Conservation (phyloP, 2,329 filamentous ascomycete genomes). For the Cryphonectria radicalis region DNA sequence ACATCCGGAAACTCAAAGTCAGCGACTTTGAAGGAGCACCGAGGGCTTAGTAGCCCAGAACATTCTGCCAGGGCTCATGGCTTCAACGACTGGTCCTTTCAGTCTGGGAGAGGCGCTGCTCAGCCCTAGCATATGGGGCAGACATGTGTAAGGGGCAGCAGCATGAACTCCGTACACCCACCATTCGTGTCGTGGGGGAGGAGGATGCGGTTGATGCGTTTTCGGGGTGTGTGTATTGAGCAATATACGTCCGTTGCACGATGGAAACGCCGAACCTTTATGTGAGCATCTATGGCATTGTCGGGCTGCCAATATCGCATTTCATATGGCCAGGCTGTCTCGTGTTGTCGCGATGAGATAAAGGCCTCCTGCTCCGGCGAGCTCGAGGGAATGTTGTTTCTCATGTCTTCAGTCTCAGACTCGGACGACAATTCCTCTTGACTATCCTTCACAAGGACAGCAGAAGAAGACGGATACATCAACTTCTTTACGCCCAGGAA, state of each 20-base stretch:
- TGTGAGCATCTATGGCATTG: background rate
- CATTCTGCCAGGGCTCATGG: background rate
- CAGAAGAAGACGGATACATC: background rate
- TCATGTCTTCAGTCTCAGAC: background rate
- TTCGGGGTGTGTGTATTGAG: background rate
- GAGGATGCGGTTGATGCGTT: background rate
- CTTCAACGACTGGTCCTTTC: background rate
- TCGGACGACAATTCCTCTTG: background rate
- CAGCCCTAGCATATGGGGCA: constrained; percentile 4
- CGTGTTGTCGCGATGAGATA: background rate
- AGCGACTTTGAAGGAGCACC: constrained; percentile 3
- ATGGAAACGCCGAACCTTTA: background rate
- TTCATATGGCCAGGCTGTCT: background rate
- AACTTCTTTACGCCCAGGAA: background rate
- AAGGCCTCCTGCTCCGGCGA: background rate
- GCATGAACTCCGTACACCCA: background rate
- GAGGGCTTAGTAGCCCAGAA: background rate
- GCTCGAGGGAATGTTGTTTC: background rate
- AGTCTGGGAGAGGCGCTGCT: background rate
- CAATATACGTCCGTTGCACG: background rate
- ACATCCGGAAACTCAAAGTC: background rate
- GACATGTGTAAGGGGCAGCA: background rate
- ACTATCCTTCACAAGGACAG: background rate
- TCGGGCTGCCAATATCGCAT: background rate
- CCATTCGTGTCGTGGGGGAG: constrained; percentile 1